Evolutionary conservation across 345 rosid genomes (phyloP).

Genomic region (Eucalyptus virginea): DNA sequence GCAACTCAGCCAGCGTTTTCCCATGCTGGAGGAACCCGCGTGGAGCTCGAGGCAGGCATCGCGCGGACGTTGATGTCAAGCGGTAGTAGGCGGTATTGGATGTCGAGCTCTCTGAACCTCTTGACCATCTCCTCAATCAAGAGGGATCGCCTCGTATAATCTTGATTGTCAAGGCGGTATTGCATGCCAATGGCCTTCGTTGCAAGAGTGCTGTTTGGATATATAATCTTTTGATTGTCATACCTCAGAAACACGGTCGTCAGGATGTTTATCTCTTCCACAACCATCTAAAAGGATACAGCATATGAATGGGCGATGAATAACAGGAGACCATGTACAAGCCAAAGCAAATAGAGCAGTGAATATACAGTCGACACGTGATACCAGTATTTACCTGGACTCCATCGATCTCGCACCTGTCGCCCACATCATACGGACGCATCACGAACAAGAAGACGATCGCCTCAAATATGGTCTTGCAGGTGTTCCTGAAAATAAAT

Average conservation of each 20-base stretch:
- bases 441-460: constrained; percentile 72
- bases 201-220: too few species aligned
- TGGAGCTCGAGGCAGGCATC: not conserved
- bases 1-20: not conserved
- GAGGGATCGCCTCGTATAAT: too few species aligned
- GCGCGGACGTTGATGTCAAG: too few species aligned
- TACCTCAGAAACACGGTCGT: constrained; percentile 70
- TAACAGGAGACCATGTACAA: not conserved
- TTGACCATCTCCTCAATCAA: too few species aligned
- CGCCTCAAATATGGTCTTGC: constrained; percentile 74
- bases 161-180: too few species aligned
- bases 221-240: constrained; percentile 59
- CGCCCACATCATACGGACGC: constrained; percentile 94
- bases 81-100: too few species aligned
- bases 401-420: constrained; percentile 60
- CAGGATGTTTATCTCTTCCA: constrained; percentile 93
- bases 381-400: not conserved
- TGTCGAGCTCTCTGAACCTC: too few species aligned
- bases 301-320: not conserved
- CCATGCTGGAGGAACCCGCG: constrained; percentile 20
- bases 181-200: too few species aligned
- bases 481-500: constrained; percentile 77
- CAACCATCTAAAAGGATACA: constrained; percentile 40
- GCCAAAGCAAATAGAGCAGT: not conserved
- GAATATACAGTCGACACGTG: not conserved